Evolutionary conservation across 2,329 filamentous ascomycete genomes (phyloP).

Genomic region (Pseudopyrenochaeta lycopersici): DNA sequence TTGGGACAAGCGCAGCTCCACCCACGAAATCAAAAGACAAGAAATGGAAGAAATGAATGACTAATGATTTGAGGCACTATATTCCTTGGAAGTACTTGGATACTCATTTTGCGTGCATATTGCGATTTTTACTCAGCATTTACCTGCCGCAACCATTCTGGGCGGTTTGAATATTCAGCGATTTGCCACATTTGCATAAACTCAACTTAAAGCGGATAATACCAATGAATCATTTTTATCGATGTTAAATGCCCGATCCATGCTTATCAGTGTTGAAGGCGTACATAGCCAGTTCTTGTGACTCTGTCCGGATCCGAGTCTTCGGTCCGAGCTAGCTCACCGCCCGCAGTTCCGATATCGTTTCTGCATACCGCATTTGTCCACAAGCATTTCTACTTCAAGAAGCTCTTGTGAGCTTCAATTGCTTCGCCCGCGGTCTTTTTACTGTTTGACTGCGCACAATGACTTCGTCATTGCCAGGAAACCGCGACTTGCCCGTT

Average conservation of each 20-base stretch:
- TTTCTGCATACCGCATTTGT: slow-evolving; percentile 8
- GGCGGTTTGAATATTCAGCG: slow-evolving; percentile 6
- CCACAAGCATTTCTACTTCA: slow-evolving; percentile 8
- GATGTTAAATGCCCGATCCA: too few species aligned
- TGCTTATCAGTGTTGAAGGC: too few species aligned
- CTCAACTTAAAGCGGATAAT: not conserved
- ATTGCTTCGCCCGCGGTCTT: slow-evolving; percentile 6
- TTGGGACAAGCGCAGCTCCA: slow-evolving; percentile 41
- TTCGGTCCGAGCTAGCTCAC: slow-evolving; percentile 17
- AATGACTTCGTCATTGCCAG: slow-evolving; percentile 71
- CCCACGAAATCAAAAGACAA: slow-evolving; percentile 34
- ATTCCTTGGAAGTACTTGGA: slow-evolving; percentile 6
- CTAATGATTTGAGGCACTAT: not conserved
- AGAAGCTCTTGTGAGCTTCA: slow-evolving; percentile 5
- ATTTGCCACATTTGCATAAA: slow-evolving; percentile 4
- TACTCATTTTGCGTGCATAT: slow-evolving; percentile 1
- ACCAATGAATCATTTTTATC: too few species aligned
- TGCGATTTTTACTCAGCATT: slow-evolving; percentile 6
- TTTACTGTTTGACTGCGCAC: not conserved
- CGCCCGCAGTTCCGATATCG: slow-evolving; percentile 29
- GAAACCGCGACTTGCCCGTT: slow-evolving; percentile 81
- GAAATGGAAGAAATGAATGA: slow-evolving; percentile 38
- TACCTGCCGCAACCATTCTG: slow-evolving; percentile 1
- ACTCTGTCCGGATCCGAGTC: slow-evolving; percentile 4
- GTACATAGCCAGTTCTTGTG: slow-evolving; percentile 9